Percentiles rank a stretch among this genome's conserved stretches.
These are phyloP conservation scores for Amanita subjunquillea DNA, from an alignment of 768 basidiomycete species.

Conservation along the genomic window DNA sequence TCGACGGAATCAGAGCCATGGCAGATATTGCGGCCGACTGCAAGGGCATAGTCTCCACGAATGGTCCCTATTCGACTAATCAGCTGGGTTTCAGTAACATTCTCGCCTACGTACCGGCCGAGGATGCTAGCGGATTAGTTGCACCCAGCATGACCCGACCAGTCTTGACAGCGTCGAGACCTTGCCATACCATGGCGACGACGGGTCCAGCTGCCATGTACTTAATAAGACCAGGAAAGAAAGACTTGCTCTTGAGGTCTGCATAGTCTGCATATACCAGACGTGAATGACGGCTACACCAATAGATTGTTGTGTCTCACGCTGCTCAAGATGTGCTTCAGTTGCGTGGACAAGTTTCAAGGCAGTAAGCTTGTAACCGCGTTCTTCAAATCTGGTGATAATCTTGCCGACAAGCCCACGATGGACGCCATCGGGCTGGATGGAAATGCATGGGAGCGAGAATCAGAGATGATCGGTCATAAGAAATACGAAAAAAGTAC, in stretches of 20 bases:
- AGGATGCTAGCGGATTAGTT: conserved; percentile 90
- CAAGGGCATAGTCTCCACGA: conserved; percentile 91
- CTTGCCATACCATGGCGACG: conserved; percentile 93
- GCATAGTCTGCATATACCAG: conserved; percentile 63
- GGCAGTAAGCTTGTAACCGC: conserved; percentile 95
- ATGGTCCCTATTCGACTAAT: conserved; percentile 58
- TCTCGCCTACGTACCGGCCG: conserved; percentile 49
- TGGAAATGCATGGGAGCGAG: neutral
- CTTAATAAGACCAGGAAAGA: conserved; percentile 94
- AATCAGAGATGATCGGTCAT: neutral
- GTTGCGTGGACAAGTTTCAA: conserved; percentile 83
- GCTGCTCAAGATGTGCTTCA: conserved; percentile 83
- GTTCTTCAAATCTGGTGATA: conserved; percentile 93
- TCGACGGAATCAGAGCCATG: conserved; percentile 88
- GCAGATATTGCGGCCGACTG: conserved; percentile 91
- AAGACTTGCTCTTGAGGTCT: conserved; percentile 87
- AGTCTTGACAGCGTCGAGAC: conserved; percentile 89
- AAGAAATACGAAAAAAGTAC: conserved; percentile 21
- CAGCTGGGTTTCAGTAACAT: conserved; percentile 4
- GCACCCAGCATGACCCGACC: conserved; percentile 94
- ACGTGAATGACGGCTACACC: conserved; percentile 9
- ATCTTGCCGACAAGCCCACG: conserved; percentile 93
- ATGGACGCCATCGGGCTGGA: conserved; percentile 96
- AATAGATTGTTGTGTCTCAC: conserved; percentile 27
- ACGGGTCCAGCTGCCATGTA: conserved; percentile 98